A percentile compares a stretch with the other conserved stretches of the same genome.
phyloP scores from a whole-genome alignment of 768 basidiomycete genomes.

The Mycena olivaceomarginata region DNA sequence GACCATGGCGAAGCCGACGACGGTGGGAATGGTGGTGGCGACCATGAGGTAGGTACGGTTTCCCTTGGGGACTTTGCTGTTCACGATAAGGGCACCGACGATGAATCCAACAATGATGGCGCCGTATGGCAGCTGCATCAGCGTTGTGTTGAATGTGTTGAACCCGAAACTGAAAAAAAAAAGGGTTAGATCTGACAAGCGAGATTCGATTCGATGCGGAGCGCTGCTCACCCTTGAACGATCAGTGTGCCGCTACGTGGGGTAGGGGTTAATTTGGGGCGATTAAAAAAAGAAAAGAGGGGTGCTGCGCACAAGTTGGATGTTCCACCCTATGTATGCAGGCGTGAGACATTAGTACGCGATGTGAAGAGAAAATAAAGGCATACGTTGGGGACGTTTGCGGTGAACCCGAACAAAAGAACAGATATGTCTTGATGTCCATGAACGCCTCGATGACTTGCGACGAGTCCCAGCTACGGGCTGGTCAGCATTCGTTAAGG shows the following conservation, averaged over 20 bases:
- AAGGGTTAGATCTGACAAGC: neutral
- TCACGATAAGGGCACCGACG: slow-evolving; percentile 43
- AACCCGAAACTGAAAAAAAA: slow-evolving; percentile 49
- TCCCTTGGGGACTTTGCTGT: slow-evolving; percentile 45
- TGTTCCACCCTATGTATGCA: slow-evolving; percentile 45
- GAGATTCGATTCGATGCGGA: too few species aligned
- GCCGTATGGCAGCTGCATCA: slow-evolving; percentile 52
- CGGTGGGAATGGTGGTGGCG: slow-evolving; percentile 47
- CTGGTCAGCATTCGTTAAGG: neutral
- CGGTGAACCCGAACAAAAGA: slow-evolving; percentile 55
- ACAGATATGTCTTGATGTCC: slow-evolving; percentile 57
- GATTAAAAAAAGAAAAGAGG: neutral
- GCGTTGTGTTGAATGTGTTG: slow-evolving; percentile 50
- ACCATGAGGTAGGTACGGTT: slow-evolving; percentile 51
- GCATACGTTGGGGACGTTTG: slow-evolving; percentile 50
- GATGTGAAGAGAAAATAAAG: neutral
- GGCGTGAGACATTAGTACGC: neutral
- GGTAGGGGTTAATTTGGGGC: neutral
- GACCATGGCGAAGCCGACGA: slow-evolving; percentile 51
- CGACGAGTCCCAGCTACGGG: slow-evolving; percentile 43
- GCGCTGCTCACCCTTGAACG: slow-evolving; percentile 46
- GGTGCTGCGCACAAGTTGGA: slow-evolving; percentile 48
- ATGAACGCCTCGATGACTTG: slow-evolving; percentile 53
- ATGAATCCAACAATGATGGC: slow-evolving; percentile 48
- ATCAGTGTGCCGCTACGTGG: slow-evolving; percentile 47